Conservation (phyloP, 208 protist genomes). For the Hexamita inflata region DNA sequence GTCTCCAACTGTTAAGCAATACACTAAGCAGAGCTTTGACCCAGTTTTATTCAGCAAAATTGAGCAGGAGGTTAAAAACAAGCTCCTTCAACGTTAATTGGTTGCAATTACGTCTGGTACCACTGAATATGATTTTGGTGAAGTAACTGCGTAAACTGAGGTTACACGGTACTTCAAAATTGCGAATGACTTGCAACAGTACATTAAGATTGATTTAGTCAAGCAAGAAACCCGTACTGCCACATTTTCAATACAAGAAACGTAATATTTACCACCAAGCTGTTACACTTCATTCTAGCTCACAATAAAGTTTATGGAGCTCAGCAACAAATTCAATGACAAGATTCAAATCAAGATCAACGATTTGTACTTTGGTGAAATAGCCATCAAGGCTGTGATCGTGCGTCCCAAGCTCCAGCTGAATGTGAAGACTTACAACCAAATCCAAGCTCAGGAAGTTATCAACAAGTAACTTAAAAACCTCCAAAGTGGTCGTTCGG, state of each 20-base stretch:
- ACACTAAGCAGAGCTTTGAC: neutral
- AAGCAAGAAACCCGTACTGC: neutral
- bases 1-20: neutral
- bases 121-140: neutral
- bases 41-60: neutral
- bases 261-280: neutral
- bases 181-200: neutral
- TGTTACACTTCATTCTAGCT: neutral
- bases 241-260: neutral
- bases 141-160: neutral
- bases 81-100: neutral
- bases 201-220: neutral
- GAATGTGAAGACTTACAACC: neutral
- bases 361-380: neutral
- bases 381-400: neutral
- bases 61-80: neutral
- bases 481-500: neutral
- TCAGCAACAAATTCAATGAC: neutral
- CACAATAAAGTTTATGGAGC: neutral
- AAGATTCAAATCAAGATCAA: neutral
- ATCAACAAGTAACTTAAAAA: neutral
- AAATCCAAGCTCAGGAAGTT: neutral
- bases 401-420: neutral
- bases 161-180: neutral
- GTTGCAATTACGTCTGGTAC: neutral